phyloP scores from a whole-genome alignment of 805 yeast species.

The Yamadazyma olivae region DNA sequence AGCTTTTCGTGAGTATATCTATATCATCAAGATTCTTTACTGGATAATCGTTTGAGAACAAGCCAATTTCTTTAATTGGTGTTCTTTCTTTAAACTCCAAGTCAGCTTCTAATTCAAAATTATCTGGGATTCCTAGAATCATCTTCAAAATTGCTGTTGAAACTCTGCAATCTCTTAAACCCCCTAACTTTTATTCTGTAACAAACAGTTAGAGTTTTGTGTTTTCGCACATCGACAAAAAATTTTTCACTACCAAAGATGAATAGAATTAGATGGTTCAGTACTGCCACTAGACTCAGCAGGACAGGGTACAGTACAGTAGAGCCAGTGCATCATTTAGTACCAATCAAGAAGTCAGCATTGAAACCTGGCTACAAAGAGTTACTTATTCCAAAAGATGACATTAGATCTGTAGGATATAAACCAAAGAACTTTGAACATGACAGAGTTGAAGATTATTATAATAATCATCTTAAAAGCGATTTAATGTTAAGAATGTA shows the following conservation, averaged over 20 bases:
- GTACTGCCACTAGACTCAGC: slow-evolving; percentile 47
- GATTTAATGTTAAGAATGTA: slow-evolving; percentile 79
- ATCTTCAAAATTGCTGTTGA: slow-evolving; percentile 7
- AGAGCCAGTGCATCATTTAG: slow-evolving; percentile 88
- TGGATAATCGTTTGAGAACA: neutral
- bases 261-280: slow-evolving; percentile 20
- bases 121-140: slow-evolving; percentile 28
- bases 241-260: slow-evolving; percentile 2
- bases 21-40: neutral
- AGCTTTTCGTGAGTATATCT: slow-evolving; percentile 3
- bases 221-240: slow-evolving; percentile 1
- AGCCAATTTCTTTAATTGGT: neutral
- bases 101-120: slow-evolving; percentile 17
- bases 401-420: slow-evolving; percentile 75
- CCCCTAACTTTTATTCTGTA: too few relatives aligned
- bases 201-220: neutral
- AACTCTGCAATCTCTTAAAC: neutral
- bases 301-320: slow-evolving; percentile 59
- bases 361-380: slow-evolving; percentile 75
- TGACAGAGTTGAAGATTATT: slow-evolving; percentile 79
- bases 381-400: slow-evolving; percentile 62
- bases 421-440: slow-evolving; percentile 72
- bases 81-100: neutral
- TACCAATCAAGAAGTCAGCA: slow-evolving; percentile 68
- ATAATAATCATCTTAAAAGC: slow-evolving; percentile 65